Evolutionary conservation across 2,329 filamentous ascomycete genomes (phyloP).

Genomic region (Hypoxylon sp.): DNA sequence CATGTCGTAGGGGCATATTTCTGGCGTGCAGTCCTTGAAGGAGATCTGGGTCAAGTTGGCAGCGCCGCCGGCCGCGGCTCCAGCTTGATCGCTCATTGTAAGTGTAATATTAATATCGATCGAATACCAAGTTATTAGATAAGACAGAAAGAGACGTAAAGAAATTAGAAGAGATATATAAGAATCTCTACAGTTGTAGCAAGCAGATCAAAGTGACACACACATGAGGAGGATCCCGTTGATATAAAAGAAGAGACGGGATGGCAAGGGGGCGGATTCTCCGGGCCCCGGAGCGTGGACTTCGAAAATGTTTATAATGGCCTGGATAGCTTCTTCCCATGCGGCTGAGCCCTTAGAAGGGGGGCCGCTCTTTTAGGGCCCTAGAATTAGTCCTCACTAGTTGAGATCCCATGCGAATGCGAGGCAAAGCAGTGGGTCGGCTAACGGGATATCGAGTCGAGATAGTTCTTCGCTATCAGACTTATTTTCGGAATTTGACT

Average conservation of each 20-base stretch:
- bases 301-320: constrained; percentile 16
- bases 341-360: constrained; percentile 12
- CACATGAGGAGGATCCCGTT: neutral
- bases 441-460: constrained; percentile 13
- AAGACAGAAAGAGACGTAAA: neutral
- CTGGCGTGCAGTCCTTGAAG: constrained; percentile 42
- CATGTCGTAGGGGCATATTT: constrained; percentile 41
- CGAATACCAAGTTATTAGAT: neutral
- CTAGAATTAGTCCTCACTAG: neutral
- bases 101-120: neutral
- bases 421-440: constrained; percentile 25
- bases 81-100: constrained; percentile 34
- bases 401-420: constrained; percentile 13
- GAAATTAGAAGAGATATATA: neutral
- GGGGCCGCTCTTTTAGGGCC: neutral
- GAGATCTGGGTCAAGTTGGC: constrained; percentile 16
- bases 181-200: neutral
- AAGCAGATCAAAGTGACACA: neutral
- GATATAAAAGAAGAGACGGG: constrained; percentile 1
- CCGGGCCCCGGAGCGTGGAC: neutral
- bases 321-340: constrained; percentile 10
- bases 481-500: constrained; percentile 3
- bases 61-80: constrained; percentile 1
- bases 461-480: constrained; percentile 25
- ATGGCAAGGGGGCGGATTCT: neutral